Evolutionary conservation across 176 grass and related monocot species (phyloP).

Genomic region (Tuctoria greenei): DNA sequence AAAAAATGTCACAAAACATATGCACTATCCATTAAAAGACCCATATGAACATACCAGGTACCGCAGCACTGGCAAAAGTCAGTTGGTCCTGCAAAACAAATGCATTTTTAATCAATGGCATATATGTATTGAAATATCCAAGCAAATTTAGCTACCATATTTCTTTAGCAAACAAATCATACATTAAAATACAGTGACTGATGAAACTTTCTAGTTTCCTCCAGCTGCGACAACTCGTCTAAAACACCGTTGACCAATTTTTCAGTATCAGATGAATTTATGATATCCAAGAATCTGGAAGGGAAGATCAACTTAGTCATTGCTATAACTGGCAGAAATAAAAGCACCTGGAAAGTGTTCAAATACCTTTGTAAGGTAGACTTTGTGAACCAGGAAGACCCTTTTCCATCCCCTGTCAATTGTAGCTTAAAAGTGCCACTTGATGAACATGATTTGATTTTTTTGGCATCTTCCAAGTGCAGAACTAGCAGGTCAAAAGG

Average conservation of each 20-base stretch:
- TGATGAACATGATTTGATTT: constrained; percentile 50
- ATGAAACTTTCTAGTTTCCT: constrained; percentile 99
- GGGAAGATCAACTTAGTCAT: constrained; percentile 29
- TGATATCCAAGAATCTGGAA: constrained; percentile 71
- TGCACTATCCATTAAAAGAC: constrained; percentile 2
- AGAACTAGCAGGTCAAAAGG: constrained; percentile 61
- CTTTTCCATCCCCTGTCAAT: constrained; percentile 43
- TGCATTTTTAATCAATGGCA: constrained; percentile 23
- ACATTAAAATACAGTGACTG: constrained; percentile 79
- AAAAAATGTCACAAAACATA: background rate
- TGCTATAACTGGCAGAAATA: constrained; percentile 1
- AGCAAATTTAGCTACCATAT: background rate
- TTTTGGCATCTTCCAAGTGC: constrained; percentile 75
- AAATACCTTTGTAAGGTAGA: constrained; percentile 66
- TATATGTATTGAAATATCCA: constrained; percentile 19
- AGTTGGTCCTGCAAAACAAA: constrained; percentile 55
- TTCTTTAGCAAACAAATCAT: constrained; percentile 19
- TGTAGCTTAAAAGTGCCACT: constrained; percentile 68
- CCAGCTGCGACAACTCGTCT: constrained; percentile 89
- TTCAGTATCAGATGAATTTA: constrained; percentile 60
- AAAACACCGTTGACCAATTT: constrained; percentile 69
- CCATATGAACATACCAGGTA: constrained; percentile 53
- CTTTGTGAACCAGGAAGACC: constrained; percentile 87
- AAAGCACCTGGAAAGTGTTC: constrained; percentile 26
- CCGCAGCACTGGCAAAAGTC: constrained; percentile 35